Conservation (phyloP, 177 flowering plant genomes). For the Vitis hybrid region DNA sequence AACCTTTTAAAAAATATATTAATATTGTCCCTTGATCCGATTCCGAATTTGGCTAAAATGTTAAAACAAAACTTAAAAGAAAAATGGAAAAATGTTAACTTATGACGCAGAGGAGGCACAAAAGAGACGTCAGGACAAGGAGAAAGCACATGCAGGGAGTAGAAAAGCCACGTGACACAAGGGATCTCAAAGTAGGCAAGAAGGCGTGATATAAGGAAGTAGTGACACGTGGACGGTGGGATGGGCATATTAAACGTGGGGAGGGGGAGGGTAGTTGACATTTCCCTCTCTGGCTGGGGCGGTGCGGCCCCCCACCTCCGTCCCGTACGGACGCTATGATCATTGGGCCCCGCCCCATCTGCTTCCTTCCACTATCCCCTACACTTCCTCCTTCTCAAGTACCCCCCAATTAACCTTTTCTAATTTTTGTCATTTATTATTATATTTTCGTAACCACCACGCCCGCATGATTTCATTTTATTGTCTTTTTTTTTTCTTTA, state of each 20-base stretch:
- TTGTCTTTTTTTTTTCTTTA: not conserved
- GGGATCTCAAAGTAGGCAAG: not conserved
- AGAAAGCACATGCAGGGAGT: not conserved
- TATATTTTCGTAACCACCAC: not conserved
- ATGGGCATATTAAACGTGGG: conserved; percentile 12
- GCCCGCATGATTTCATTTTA: too few species aligned
- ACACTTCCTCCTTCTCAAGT: too few species aligned
- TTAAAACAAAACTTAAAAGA: too few species aligned
- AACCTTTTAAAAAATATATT: too few species aligned
- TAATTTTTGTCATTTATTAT: not conserved
- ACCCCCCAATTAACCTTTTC: not conserved
- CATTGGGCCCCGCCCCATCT: too few species aligned
- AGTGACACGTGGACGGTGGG: conserved; percentile 10
- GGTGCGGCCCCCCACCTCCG: not conserved
- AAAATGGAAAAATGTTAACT: too few species aligned
- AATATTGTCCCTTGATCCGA: too few species aligned
- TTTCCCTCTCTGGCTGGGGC: not conserved
- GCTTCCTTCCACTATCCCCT: too few species aligned
- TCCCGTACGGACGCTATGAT: not conserved
- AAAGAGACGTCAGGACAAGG: conserved; percentile 6
- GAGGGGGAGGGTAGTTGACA: not conserved
- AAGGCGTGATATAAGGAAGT: conserved; percentile 3
- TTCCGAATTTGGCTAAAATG: too few species aligned
- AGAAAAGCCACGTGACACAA: not conserved
- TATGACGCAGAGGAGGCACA: too few species aligned